Evolutionary conservation across 1,139 yeast genomes (phyloP), one percentile per base, ranked within the genome.

Genomic region (Saccharomyces hybrid): DNA sequence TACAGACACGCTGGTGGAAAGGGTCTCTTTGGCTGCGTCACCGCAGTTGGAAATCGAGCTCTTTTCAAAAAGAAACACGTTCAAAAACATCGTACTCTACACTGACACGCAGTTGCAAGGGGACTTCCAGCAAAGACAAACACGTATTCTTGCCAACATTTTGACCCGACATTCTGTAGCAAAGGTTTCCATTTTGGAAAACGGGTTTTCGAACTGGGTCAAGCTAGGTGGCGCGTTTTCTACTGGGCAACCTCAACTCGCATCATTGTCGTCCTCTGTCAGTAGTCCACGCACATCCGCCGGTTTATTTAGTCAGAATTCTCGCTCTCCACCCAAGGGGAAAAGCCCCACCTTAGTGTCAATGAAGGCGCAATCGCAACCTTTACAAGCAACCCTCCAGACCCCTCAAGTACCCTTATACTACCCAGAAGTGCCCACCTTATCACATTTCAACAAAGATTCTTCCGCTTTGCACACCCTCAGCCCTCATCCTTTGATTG

Each of bases 51-150:
- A 85, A 61, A 77, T 76, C 56, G 64, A 63, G 1, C 61, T 74
- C 46, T 85, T 88, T 61, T 71, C 73, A 47, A 68, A 72, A 11
- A 73, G 95, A 60, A 70, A 75, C 58, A 68, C 72, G 48, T 88
- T 77, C 65, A 87, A 83, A 50, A 70, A 80, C 47, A 72, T 89
- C 2, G 83, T 88, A 4, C 67, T 83, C n/a, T 87, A 85, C 66
- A 86, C 87, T 67, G 66, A 65, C 72, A 31, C 42, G 13, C 42
- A 38, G 3, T 16, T 3, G 42, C 23, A 38, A 6, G 42, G 25
- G 7, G 42, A 38, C 11, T 38, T 38, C 25, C 13, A 16, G 23
- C 42, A 38, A 38, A 38, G 42, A 2, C 42, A 38, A 38, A 38
- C 42, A 8, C 25, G 42, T 2, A 38, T 16, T 16, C 42, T 38